These are phyloP conservation scores for Aspergillus tanneri DNA, from an alignment of 2,329 filamentous ascomycete species.

Conservation along the genomic window DNA sequence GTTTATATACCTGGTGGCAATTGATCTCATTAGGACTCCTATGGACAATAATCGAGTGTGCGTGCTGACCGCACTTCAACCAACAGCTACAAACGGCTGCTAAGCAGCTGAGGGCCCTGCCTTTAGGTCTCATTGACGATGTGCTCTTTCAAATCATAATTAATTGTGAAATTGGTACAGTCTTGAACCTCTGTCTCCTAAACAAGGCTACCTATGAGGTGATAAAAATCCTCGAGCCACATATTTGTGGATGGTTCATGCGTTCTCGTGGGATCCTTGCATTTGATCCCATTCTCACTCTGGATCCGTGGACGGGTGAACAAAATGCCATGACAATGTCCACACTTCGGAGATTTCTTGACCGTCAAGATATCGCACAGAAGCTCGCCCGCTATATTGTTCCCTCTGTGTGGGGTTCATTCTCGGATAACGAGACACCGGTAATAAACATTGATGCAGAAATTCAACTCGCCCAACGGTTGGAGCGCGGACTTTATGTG, in stretches of 20 bases:
- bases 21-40: too few species aligned
- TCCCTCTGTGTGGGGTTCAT: slow-evolving; percentile 30
- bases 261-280: slow-evolving; percentile 54
- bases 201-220: slow-evolving; percentile 29
- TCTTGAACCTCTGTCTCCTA: slow-evolving; percentile 25
- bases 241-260: slow-evolving; percentile 31
- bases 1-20: background rate
- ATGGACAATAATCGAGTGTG: background rate
- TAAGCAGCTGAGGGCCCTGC: slow-evolving; percentile 10
- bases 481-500: slow-evolving; percentile 29
- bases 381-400: slow-evolving; percentile 25
- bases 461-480: slow-evolving; percentile 22
- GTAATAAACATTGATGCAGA: slow-evolving; percentile 31
- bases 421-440: slow-evolving; percentile 21
- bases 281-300: slow-evolving; percentile 57
- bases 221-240: slow-evolving; percentile 26
- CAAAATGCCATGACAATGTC: slow-evolving; percentile 23
- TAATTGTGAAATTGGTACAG: slow-evolving; percentile 22
- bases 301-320: slow-evolving; percentile 26
- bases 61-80: background rate
- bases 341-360: slow-evolving; percentile 23
- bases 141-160: slow-evolving; percentile 32
- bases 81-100: slow-evolving; percentile 12
- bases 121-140: slow-evolving; percentile 28
- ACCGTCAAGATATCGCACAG: slow-evolving; percentile 23